A percentile compares a stretch with the other conserved stretches of the same genome.
These are phyloP conservation scores for Exophiala viscosa DNA, from an alignment of 2,329 filamentous ascomycete species.

Conservation along the genomic window DNA sequence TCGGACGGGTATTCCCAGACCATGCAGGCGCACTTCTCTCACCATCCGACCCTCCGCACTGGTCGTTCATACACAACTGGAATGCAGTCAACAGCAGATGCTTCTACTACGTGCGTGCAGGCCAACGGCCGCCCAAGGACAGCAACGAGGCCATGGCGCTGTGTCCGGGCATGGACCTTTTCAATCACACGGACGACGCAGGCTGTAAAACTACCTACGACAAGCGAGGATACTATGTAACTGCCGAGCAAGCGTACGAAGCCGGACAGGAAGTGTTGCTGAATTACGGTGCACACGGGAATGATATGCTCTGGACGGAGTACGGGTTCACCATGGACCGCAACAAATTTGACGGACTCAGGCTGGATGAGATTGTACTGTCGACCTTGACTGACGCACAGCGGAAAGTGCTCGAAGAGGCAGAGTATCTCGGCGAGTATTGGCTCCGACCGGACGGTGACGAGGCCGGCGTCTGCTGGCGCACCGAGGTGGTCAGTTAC, in stretches of 20 bases:
- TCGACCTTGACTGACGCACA: slow-evolving; percentile 2
- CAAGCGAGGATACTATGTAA: slow-evolving; percentile 6
- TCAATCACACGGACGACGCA: slow-evolving; percentile 19
- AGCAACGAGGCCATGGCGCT: slow-evolving; percentile 24
- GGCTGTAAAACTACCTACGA: slow-evolving; percentile 7
- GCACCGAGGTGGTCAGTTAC: slow-evolving; percentile 21
- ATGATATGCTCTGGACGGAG: slow-evolving; percentile 22
- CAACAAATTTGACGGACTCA: slow-evolving; percentile 13
- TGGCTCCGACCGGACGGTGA: slow-evolving; percentile 8
- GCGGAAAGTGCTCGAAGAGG: slow-evolving; percentile 7
- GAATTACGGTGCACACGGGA: slow-evolving; percentile 22
- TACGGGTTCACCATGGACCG: slow-evolving; percentile 22
- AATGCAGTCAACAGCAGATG: slow-evolving; percentile 19
- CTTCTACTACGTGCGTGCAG: slow-evolving; percentile 19
- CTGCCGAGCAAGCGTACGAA: neutral
- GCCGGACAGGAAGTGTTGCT: slow-evolving; percentile 16
- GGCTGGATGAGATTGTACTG: slow-evolving; percentile 13
- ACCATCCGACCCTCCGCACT: neutral
- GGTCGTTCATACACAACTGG: slow-evolving; percentile 20
- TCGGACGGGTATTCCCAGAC: neutral
- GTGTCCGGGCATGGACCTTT: slow-evolving; percentile 25
- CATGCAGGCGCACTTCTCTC: neutral
- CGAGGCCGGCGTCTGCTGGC: slow-evolving; percentile 11
- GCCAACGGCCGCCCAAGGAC: slow-evolving; percentile 8
- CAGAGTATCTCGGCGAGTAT: slow-evolving; percentile 20